A percentile compares a stretch with the other conserved stretches of the same genome.
Conservation (phyloP, 257 asterid genomes). For the Jacaranda mimosifolia region DNA sequence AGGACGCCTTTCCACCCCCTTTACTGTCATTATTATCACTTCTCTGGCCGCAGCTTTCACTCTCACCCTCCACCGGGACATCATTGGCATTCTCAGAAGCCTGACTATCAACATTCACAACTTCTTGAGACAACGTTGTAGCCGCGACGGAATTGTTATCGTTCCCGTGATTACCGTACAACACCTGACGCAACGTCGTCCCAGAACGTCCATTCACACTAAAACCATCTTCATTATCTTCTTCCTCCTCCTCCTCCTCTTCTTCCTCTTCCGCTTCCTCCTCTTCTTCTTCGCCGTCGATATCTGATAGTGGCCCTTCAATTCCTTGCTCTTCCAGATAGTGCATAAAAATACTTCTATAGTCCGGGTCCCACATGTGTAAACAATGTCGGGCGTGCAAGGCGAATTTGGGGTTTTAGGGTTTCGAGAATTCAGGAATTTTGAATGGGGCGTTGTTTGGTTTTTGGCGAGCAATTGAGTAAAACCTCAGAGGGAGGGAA, state of each 20-base stretch:
- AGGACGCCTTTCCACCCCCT: constrained; percentile 37
- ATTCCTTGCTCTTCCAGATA: background rate
- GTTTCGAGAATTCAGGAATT: constrained; percentile 21
- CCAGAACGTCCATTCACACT: constrained; percentile 26
- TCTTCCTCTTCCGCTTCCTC: constrained; percentile 31
- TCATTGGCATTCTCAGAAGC: constrained; percentile 33
- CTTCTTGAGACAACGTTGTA: constrained; percentile 41
- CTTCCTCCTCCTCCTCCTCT: constrained; percentile 40
- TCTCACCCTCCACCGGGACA: constrained; percentile 26
- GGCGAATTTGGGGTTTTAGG: constrained; percentile 26
- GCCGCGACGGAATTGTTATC: constrained; percentile 26
- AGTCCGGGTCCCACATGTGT: constrained; percentile 34
- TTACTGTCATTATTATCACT: constrained; percentile 10
- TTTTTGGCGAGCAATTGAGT: background rate
- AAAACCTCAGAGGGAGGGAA: background rate
- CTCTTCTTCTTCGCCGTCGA: constrained; percentile 23
- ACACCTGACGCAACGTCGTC: constrained; percentile 35
- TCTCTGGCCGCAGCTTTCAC: constrained; percentile 35
- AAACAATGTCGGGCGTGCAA: background rate
- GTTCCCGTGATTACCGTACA: constrained; percentile 27
- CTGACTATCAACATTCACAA: constrained; percentile 23
- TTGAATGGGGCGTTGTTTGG: background rate
- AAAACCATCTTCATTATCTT: constrained; percentile 14
- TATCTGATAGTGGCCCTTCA: constrained; percentile 4
- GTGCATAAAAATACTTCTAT: background rate